phyloP scores from a whole-genome alignment of 306 rosid genomes.

The Vigna angularis region DNA sequence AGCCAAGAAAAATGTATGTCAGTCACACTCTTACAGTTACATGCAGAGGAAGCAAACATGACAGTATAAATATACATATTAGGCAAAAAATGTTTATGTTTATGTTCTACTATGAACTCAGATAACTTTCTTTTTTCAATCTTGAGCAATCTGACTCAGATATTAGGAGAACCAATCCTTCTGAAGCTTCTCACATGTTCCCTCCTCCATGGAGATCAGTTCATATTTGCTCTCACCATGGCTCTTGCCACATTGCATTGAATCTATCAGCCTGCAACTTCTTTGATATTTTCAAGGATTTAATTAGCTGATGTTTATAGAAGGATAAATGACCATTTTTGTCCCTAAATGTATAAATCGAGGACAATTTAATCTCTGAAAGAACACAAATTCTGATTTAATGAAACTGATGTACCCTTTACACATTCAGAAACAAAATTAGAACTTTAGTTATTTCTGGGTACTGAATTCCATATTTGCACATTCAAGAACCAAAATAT shows the following conservation, averaged over 20 bases:
- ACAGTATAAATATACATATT: constrained; percentile 24
- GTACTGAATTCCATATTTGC: too few relatives aligned
- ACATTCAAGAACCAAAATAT: too few relatives aligned
- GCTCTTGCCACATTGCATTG: constrained; percentile 17
- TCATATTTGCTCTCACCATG: constrained; percentile 14
- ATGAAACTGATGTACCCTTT: too few relatives aligned
- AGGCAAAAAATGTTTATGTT: background rate
- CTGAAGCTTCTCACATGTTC: constrained; percentile 13
- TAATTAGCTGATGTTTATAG: constrained; percentile 7
- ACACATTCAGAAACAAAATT: too few relatives aligned
- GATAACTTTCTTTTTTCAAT: background rate
- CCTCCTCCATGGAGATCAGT: background rate
- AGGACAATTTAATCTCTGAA: too few relatives aligned
- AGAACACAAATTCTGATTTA: too few relatives aligned
- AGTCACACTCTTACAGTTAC: background rate
- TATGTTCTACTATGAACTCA: constrained; percentile 7
- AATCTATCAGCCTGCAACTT: constrained; percentile 27
- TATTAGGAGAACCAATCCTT: constrained; percentile 10
- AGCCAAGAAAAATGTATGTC: background rate
- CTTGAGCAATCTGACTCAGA: constrained; percentile 20
- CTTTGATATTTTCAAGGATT: constrained; percentile 5
- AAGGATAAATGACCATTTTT: too few relatives aligned
- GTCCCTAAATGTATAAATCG: too few relatives aligned
- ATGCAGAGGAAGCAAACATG: background rate
- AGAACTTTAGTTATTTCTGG: too few relatives aligned